Evolutionary conservation across 164 flowering plant genomes (phyloP), one percentile per base, ranked within the genome.

Genomic region (Berberis thunbergii): DNA sequence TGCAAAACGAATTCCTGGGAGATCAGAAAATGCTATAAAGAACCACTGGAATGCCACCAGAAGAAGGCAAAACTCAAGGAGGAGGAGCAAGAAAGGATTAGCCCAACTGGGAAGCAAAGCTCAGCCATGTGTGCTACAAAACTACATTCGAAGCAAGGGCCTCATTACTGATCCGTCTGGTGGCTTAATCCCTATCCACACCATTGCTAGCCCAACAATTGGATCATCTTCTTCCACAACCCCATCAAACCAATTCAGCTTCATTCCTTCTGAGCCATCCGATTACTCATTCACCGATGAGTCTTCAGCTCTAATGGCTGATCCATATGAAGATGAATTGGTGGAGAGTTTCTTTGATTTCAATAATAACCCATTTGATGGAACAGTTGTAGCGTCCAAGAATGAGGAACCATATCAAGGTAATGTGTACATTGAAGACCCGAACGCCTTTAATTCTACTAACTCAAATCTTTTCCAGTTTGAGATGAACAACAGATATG

Each of bases 11-110:
- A 79, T 85, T 41, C 83, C 87, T 0, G 87, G 90, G 39, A 73
- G 90, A 61, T 83, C 90, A 0, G 90, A 85, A 68, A 85, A 85
- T 49, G 59, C 84, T 0, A 82, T 85, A 43, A 85, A 85, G 68
- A 83, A 85, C 56, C 87, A 85, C 40, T 85, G 83, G 80, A 83
- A 83, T 43, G 81, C 87, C 11, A 78, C 85, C 4, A 81, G 74
- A 73, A 69, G 84, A 44, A 67, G 81, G 67, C 86, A 81, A 55
- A 74, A 70, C 8, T 39, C 54, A 52, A 10, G 54, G 54, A 52
- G n/a, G n/a, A n/a, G 1, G 12, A 52, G n/a, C 54, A 52, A 52
- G n/a, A 10, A 2, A 3, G 26, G 26, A 26, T 26, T 26, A 26
- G 54, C 54, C 8, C n/a, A 1, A 3, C 54, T 4, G n/a, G 54